Evolutionary conservation across 1,284 basidiomycete genomes (phyloP).

Genomic region (Psilocybe mexicana): DNA sequence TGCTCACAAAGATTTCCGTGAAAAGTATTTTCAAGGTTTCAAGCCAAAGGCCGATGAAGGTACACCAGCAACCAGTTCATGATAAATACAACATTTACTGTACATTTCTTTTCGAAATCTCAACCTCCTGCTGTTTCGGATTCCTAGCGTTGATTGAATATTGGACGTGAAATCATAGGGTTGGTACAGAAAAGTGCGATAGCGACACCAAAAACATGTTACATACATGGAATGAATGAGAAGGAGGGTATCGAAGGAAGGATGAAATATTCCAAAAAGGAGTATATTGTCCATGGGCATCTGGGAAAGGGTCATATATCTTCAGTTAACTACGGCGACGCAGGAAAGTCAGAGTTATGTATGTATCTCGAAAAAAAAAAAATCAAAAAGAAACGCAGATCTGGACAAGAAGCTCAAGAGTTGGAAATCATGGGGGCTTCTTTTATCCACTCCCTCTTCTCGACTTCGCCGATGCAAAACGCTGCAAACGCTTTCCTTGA

Average conservation of each 20-base stretch:
- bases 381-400: neutral
- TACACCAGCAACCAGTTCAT: neutral
- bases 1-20: slow-evolving; percentile 77
- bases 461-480: slow-evolving; percentile 59
- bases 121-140: too few species aligned
- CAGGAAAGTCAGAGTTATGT: neutral
- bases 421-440: slow-evolving; percentile 41
- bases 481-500: slow-evolving; percentile 57
- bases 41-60: slow-evolving; percentile 30
- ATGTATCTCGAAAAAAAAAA: neutral
- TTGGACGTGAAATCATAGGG: too few species aligned
- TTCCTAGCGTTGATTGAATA: too few species aligned
- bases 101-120: too few species aligned
- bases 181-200: too few species aligned
- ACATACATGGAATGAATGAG: too few species aligned
- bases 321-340: neutral
- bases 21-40: slow-evolving; percentile 82
- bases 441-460: slow-evolving; percentile 50
- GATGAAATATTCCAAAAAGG: too few species aligned
- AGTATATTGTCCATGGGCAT: too few species aligned
- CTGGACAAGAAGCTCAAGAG: slow-evolving; percentile 18
- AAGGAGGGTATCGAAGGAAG: too few species aligned
- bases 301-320: too few species aligned
- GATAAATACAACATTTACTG: too few species aligned
- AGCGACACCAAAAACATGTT: too few species aligned